Evolutionary conservation across 495 filamentous ascomycete species (phyloP).

Genomic region (Penicillium macrosclerotiorum): DNA sequence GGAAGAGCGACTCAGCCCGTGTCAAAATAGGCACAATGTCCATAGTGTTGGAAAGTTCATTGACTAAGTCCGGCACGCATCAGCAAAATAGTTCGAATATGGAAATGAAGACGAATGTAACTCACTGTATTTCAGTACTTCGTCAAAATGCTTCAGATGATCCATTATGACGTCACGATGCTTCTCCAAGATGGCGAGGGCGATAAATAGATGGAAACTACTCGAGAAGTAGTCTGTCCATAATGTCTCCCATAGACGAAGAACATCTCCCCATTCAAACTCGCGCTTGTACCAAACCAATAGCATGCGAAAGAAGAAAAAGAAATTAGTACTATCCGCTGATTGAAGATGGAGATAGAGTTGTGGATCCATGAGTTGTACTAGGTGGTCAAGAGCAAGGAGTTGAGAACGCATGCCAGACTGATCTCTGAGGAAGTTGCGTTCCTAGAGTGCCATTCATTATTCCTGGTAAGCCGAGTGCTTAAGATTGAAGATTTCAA

Average conservation of each 20-base stretch:
- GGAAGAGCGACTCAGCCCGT: slow-evolving; percentile 84
- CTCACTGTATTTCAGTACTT: slow-evolving; percentile 93
- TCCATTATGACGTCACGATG: slow-evolving; percentile 92
- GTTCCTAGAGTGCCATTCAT: slow-evolving; percentile 50
- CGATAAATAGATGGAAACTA: slow-evolving; percentile 92
- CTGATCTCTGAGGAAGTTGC: slow-evolving; percentile 96
- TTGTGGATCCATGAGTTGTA: slow-evolving; percentile 93
- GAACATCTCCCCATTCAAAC: slow-evolving; percentile 82
- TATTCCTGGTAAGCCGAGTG: neutral
- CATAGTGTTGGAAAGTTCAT: slow-evolving; percentile 91
- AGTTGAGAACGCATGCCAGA: slow-evolving; percentile 93
- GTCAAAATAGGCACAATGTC: slow-evolving; percentile 81
- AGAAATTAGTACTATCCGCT: slow-evolving; percentile 96
- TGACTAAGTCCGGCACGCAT: slow-evolving; percentile 51
- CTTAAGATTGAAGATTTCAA: too few relatives aligned
- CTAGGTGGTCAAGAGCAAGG: slow-evolving; percentile 84
- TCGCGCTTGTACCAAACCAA: slow-evolving; percentile 98
- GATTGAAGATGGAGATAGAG: slow-evolving; percentile 86
- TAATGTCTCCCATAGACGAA: slow-evolving; percentile 86
- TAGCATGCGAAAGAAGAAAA: slow-evolving; percentile 99
- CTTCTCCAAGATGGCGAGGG: slow-evolving; percentile 92
- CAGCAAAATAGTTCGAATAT: neutral
- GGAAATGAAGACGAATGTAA: slow-evolving; percentile 8
- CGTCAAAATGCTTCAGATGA: slow-evolving; percentile 92
- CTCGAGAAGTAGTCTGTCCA: slow-evolving; percentile 92